Evolutionary conservation across 192 early-diverging fungal species (phyloP), one percentile per base, ranked within the genome.

Genomic region (Podila epicladia): DNA sequence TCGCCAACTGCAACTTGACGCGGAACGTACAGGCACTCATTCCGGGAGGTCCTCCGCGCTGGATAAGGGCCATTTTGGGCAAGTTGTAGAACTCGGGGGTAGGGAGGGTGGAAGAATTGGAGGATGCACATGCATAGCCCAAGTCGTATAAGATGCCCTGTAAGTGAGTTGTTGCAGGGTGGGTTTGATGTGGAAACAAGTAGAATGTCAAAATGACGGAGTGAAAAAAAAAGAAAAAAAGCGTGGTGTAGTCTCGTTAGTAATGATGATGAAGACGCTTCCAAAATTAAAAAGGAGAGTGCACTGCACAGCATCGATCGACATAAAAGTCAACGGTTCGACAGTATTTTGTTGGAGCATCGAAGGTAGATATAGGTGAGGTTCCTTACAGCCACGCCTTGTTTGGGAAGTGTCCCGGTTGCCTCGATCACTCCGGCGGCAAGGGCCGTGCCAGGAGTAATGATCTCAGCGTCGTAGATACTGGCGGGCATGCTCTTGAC

Each of bases 71-170:
- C 24, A 80, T 65, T 33, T 73, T 80, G 29, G 71, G 33, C 9
- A 80, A 45, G 19, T 71, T 71, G 55, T 59, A 73, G 12, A 80
- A 55, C 8, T 80, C 57, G 22, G 71, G 77, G 9, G 71, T 72
- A 5, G 77, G 61, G 0, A 73, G 48, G 22, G 77, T 80, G 24
- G 65, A 65, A 12, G 69, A 51, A 37, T 80, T 32, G 62, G 72
- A 59, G 7, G 24, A 20, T 9, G 62, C 35, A 22, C 77, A 80
- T 4, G 49, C 77, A 59, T 58, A 80, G 1, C 77, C 77, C 77
- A 80, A 69, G 35, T 80, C 77, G 35, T 72, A 72, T 5, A 80
- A 67, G 22, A 80, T 17, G 15, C 71, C 77, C 77, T 80, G 53
- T 31, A 19, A 58, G 24, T 26, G n/a, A 26, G 26, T 22, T 2